Evolutionary conservation across 768 basidiomycete species (phyloP).

Genomic region (Chiua virens): DNA sequence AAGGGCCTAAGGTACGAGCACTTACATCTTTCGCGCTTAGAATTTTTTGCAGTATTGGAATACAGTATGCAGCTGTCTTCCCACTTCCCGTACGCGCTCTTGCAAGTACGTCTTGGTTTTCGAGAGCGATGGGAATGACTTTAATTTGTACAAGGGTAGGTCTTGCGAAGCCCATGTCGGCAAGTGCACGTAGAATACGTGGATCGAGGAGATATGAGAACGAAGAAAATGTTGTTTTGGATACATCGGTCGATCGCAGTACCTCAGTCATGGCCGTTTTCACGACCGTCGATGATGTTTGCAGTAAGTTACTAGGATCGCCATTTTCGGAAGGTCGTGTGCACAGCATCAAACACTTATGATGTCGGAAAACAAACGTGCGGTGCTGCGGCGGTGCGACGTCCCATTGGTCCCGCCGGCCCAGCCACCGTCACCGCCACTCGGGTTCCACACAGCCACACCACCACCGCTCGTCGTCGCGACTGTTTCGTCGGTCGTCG

Average conservation of each 20-base stretch:
- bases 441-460: too few relatives aligned
- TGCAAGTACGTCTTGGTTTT: slow-evolving; percentile 88
- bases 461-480: too few relatives aligned
- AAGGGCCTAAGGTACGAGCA: slow-evolving; percentile 11
- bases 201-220: slow-evolving; percentile 82
- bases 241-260: slow-evolving; percentile 41
- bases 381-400: too few relatives aligned
- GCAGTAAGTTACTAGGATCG: too few relatives aligned
- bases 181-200: slow-evolving; percentile 84
- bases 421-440: too few relatives aligned
- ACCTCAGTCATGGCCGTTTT: too few relatives aligned
- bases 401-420: too few relatives aligned
- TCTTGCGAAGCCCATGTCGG: slow-evolving; percentile 84
- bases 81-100: slow-evolving; percentile 94
- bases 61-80: slow-evolving; percentile 94
- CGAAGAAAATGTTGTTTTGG: slow-evolving; percentile 49
- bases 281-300: too few relatives aligned
- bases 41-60: slow-evolving; percentile 89
- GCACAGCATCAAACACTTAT: too few relatives aligned
- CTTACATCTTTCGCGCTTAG: slow-evolving; percentile 76
- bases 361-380: too few relatives aligned
- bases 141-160: slow-evolving; percentile 92
- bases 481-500: too few relatives aligned
- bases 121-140: slow-evolving; percentile 89
- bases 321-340: neutral